A percentile compares a stretch with the other conserved stretches of the same genome.
phyloP scores from a whole-genome alignment of 257 asterid species.

The Plantago ovata region DNA sequence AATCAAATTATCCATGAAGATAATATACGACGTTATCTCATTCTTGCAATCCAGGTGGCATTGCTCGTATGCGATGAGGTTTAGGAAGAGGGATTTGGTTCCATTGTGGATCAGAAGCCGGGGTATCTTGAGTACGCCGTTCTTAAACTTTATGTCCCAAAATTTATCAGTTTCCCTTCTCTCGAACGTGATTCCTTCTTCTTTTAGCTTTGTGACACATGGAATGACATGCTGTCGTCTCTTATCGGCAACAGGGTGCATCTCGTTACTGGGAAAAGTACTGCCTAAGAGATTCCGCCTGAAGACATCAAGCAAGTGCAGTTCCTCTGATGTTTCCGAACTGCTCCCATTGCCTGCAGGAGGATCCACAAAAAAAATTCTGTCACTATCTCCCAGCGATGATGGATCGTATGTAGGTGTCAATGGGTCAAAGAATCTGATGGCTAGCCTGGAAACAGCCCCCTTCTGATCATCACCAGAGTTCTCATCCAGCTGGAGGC shows the following conservation, averaged over 20 bases:
- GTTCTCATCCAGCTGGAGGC: conserved; percentile 45
- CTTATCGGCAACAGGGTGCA: conserved; percentile 51
- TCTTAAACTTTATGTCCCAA: conserved; percentile 5
- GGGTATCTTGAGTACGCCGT: conserved; percentile 15
- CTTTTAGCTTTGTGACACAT: conserved; percentile 38
- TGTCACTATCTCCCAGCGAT: conserved; percentile 46
- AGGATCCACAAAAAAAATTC: conserved; percentile 37
- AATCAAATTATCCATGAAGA: conserved; percentile 86
- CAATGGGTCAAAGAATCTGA: conserved; percentile 74
- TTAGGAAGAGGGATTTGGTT: conserved; percentile 12
- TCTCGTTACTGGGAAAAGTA: too few species aligned
- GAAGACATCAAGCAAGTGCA: conserved; percentile 78
- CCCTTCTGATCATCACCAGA: conserved; percentile 54
- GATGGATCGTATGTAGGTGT: conserved; percentile 75
- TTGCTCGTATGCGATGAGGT: conserved; percentile 18
- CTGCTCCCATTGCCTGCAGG: conserved; percentile 25
- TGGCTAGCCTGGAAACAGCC: conserved; percentile 53
- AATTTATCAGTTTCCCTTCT: background rate
- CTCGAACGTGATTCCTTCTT: conserved; percentile 19
- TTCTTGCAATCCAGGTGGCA: conserved; percentile 24
- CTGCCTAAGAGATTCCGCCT: conserved; percentile 52
- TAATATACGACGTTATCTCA: conserved; percentile 64
- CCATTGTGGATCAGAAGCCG: conserved; percentile 37
- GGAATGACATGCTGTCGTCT: conserved; percentile 70
- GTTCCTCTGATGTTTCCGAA: conserved; percentile 64